phyloP scores from a whole-genome alignment of 1,284 basidiomycete species.

The Porogramme epimiltina region DNA sequence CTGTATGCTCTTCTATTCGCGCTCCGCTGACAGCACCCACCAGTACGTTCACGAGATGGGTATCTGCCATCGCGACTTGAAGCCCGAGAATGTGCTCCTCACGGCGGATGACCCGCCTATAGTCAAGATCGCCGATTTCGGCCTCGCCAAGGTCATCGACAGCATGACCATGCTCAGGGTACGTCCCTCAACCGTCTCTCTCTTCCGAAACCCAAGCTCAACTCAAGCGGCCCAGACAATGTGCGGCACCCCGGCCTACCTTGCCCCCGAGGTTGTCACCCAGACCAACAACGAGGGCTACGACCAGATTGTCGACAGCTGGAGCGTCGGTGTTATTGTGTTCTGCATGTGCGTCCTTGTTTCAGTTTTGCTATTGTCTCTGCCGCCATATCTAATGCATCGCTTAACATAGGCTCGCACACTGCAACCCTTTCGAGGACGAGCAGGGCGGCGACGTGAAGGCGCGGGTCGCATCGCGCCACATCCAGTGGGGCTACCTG shows the following conservation, averaged over 20 bases:
- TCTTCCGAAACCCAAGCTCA: neutral
- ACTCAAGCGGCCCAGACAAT: conserved; percentile 1
- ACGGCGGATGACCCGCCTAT: conserved; percentile 63
- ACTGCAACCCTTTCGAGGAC: conserved; percentile 69
- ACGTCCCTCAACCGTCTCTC: conserved; percentile 24
- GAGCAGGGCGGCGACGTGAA: conserved; percentile 58
- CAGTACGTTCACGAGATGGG: conserved; percentile 76
- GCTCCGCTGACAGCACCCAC: neutral
- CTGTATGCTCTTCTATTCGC: no score
- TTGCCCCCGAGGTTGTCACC: conserved; percentile 6
- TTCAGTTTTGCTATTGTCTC: neutral
- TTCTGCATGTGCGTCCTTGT: conserved; percentile 1
- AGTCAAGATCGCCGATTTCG: conserved; percentile 91
- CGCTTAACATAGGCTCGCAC: conserved; percentile 60
- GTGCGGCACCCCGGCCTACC: conserved; percentile 8
- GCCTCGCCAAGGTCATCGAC: conserved; percentile 86
- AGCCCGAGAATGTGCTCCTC: conserved; percentile 87
- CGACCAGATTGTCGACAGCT: conserved; percentile 7
- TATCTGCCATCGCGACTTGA: conserved; percentile 88
- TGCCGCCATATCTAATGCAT: neutral
- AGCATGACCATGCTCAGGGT: conserved; percentile 70
- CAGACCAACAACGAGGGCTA: neutral
- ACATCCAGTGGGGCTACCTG: conserved; percentile 65
- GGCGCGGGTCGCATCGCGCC: conserved; percentile 53
- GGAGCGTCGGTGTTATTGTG: conserved; percentile 8